A percentile compares a stretch with the other conserved stretches of the same genome.
phyloP scores from a whole-genome alignment of 2,329 filamentous ascomycete species.

The Madurella fahalii region DNA sequence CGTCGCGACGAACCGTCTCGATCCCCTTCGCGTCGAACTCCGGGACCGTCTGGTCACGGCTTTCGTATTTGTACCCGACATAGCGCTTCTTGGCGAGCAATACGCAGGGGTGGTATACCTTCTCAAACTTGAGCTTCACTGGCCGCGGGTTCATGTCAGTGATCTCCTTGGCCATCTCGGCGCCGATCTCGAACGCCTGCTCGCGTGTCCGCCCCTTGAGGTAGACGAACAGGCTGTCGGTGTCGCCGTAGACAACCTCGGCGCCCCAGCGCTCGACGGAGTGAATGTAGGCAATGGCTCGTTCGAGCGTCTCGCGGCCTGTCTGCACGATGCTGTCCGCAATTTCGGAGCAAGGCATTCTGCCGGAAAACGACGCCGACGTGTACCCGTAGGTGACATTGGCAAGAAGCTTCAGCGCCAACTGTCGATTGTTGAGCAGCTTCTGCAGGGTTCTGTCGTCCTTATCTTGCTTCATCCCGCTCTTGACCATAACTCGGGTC shows the following conservation, averaged over 20 bases:
- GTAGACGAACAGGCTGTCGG: slow-evolving; percentile 89
- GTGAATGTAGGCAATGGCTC: slow-evolving; percentile 88
- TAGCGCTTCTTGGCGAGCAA: slow-evolving; percentile 96
- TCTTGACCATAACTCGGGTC: slow-evolving; percentile 96
- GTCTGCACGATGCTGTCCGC: slow-evolving; percentile 98
- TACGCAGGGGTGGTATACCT: slow-evolving; percentile 94
- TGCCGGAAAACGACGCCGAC: slow-evolving; percentile 90
- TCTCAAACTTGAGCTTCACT: slow-evolving; percentile 96
- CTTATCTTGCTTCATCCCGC: slow-evolving; percentile 90
- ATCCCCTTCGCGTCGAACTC: slow-evolving; percentile 98
- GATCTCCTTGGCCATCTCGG: slow-evolving; percentile 83
- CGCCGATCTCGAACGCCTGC: slow-evolving; percentile 86
- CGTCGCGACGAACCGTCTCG: slow-evolving; percentile 92
- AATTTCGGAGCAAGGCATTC: slow-evolving; percentile 97
- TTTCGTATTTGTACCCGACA: slow-evolving; percentile 96
- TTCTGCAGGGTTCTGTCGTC: slow-evolving; percentile 81
- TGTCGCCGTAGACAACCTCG: slow-evolving; percentile 97
- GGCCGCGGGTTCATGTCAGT: slow-evolving; percentile 88
- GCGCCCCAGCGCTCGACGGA: slow-evolving; percentile 83
- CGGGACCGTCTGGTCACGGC: slow-evolving; percentile 66
- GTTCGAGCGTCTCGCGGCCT: slow-evolving; percentile 88
- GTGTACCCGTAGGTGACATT: slow-evolving; percentile 99
- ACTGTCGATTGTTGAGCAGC: slow-evolving; percentile 85
- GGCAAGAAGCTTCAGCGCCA: slow-evolving; percentile 93
- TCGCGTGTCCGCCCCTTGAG: slow-evolving; percentile 82